Percentiles rank a stretch among this genome's conserved stretches.
phyloP scores from a whole-genome alignment of 805 yeast genomes.

The Pichia phayaonensis region DNA sequence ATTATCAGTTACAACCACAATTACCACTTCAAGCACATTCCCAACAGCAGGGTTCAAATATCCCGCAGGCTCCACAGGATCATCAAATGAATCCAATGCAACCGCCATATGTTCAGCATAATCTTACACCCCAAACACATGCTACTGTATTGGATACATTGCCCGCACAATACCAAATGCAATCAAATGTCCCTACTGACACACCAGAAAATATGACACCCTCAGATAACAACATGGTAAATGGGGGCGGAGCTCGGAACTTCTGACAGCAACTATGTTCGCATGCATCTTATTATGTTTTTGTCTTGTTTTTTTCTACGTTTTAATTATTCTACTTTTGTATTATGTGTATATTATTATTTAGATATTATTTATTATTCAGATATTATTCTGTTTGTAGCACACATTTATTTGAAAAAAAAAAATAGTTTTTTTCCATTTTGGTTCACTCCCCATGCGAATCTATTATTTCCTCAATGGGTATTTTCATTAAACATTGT shows the following conservation, averaged over 20 bases:
- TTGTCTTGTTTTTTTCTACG: not conserved
- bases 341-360: too few relatives aligned
- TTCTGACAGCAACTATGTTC: not conserved
- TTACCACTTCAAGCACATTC: not conserved
- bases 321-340: too few relatives aligned
- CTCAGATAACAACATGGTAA: not conserved
- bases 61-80: not conserved
- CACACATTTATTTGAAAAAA: too few relatives aligned
- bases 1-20: not conserved
- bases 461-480: too few relatives aligned
- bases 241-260: not conserved
- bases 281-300: not conserved
- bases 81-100: not conserved
- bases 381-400: not conserved
- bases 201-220: not conserved
- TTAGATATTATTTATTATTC: not conserved
- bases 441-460: too few relatives aligned
- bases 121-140: not conserved
- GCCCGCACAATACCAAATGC: not conserved
- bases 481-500: too few relatives aligned
- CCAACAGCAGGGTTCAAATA: not conserved
- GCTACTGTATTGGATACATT: not conserved
- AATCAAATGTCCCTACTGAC: not conserved
- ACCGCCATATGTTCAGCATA: not conserved
- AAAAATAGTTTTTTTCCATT: too few relatives aligned